phyloP scores from a whole-genome alignment of 306 rosid genomes.

The Dalbergia oliveri region DNA sequence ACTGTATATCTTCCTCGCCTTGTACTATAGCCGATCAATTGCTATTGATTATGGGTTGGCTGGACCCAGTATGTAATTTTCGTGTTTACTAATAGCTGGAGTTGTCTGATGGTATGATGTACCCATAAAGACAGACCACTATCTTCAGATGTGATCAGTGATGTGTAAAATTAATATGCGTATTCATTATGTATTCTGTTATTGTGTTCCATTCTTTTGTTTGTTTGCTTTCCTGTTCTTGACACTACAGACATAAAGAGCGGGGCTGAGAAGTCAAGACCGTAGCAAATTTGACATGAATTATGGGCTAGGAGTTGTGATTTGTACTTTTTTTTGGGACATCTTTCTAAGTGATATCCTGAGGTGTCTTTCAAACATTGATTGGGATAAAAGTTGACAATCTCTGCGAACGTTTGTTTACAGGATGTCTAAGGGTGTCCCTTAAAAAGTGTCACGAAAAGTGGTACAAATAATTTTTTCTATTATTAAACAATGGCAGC shows the following conservation, averaged over 20 bases:
- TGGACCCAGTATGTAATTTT: conserved; percentile 3
- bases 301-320: neutral
- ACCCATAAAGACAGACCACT: neutral
- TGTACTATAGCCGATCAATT: conserved; percentile 39
- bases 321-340: no score
- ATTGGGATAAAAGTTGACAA: no score
- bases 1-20: neutral
- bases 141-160: conserved; percentile 17
- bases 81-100: conserved; percentile 1
- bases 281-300: neutral
- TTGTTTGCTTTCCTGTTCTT: conserved; percentile 3
- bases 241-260: neutral
- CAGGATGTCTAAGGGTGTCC: no score
- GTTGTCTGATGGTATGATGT: conserved; percentile 40
- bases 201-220: conserved; percentile 24
- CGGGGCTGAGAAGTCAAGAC: neutral
- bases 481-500: no score
- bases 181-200: conserved; percentile 24
- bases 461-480: no score
- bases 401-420: no score
- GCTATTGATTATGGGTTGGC: conserved; percentile 35
- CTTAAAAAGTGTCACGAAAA: no score
- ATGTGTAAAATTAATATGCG: conserved; percentile 19
- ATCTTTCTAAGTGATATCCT: no score
- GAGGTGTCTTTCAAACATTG: no score